Evolutionary conservation across 2,329 filamentous ascomycete species (phyloP).

Genomic region (Trichoderma simmonsii): DNA sequence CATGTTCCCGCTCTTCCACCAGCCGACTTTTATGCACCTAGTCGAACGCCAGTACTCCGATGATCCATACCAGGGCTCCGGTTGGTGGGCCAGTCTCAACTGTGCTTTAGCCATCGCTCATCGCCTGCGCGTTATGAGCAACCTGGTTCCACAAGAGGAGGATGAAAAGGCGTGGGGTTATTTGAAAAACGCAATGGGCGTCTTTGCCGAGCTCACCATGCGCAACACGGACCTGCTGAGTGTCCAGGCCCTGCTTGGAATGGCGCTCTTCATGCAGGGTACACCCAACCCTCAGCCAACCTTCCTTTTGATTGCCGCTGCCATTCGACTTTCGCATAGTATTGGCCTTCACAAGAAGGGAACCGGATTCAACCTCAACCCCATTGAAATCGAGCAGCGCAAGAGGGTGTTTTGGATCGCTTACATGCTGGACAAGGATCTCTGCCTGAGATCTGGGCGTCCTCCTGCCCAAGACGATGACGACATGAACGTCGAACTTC

Average conservation of each 20-base stretch:
- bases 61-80: slow-evolving; percentile 90
- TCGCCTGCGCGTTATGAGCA: slow-evolving; percentile 90
- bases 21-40: slow-evolving; percentile 97
- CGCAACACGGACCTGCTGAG: slow-evolving; percentile 92
- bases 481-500: slow-evolving; percentile 92
- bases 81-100: slow-evolving; percentile 98
- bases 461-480: slow-evolving; percentile 62
- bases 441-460: slow-evolving; percentile 57
- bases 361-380: slow-evolving; percentile 88
- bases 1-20: slow-evolving; percentile 96
- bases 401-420: slow-evolving; percentile 65
- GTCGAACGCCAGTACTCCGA: slow-evolving; percentile 90
- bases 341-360: slow-evolving; percentile 94
- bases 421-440: slow-evolving; percentile 63
- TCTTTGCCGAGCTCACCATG: slow-evolving; percentile 90
- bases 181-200: slow-evolving; percentile 92
- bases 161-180: slow-evolving; percentile 95
- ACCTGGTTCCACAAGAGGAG: slow-evolving; percentile 83
- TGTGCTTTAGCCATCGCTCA: slow-evolving; percentile 91
- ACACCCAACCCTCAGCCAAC: slow-evolving; percentile 95
- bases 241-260: slow-evolving; percentile 88
- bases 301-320: slow-evolving; percentile 85
- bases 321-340: slow-evolving; percentile 85
- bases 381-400: slow-evolving; percentile 87
- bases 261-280: slow-evolving; percentile 91